Evolutionary conservation across 148 eudicot species (phyloP).

Genomic region (Spergularia marina): DNA sequence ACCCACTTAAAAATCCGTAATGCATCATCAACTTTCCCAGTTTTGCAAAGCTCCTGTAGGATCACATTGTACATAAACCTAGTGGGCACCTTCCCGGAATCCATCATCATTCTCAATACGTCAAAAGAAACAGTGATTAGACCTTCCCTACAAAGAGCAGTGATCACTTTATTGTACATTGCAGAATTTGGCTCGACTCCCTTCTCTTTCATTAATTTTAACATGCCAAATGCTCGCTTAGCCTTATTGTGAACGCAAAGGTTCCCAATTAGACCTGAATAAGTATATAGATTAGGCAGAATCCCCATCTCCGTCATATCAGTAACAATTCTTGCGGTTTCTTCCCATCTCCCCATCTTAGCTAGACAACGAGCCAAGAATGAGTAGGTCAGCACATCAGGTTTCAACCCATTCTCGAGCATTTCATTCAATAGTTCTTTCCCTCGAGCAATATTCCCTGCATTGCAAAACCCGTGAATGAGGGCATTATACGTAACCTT

Average conservation of each 20-base stretch:
- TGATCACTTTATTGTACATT: slow-evolving; percentile 49
- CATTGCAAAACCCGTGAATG: slow-evolving; percentile 50
- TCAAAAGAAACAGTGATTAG: slow-evolving; percentile 44
- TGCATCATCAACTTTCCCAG: slow-evolving; percentile 35
- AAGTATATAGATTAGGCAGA: slow-evolving; percentile 44
- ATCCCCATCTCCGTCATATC: slow-evolving; percentile 52
- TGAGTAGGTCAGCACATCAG: slow-evolving; percentile 42
- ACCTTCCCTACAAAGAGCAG: slow-evolving; percentile 53
- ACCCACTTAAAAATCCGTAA: background rate
- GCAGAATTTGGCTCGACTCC: slow-evolving; percentile 43
- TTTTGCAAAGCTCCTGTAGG: slow-evolving; percentile 49
- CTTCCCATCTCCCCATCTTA: slow-evolving; percentile 47
- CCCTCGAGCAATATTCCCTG: slow-evolving; percentile 42
- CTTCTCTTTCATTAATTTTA: slow-evolving; percentile 53
- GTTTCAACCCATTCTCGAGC: slow-evolving; percentile 50
- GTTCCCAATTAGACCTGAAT: slow-evolving; percentile 48
- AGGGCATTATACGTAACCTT: slow-evolving; percentile 45
- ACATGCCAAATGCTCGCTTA: slow-evolving; percentile 46
- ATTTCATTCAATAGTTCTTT: slow-evolving; percentile 46
- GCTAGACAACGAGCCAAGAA: slow-evolving; percentile 44
- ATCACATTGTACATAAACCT: slow-evolving; percentile 42
- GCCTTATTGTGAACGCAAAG: slow-evolving; percentile 49
- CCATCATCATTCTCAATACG: slow-evolving; percentile 49
- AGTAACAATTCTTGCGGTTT: slow-evolving; percentile 40
- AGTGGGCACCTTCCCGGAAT: slow-evolving; percentile 50